Percentiles rank a stretch among this genome's conserved stretches.
Evolutionary conservation across 257 asterid species (phyloP).

Genomic region (Catharanthus roseus): DNA sequence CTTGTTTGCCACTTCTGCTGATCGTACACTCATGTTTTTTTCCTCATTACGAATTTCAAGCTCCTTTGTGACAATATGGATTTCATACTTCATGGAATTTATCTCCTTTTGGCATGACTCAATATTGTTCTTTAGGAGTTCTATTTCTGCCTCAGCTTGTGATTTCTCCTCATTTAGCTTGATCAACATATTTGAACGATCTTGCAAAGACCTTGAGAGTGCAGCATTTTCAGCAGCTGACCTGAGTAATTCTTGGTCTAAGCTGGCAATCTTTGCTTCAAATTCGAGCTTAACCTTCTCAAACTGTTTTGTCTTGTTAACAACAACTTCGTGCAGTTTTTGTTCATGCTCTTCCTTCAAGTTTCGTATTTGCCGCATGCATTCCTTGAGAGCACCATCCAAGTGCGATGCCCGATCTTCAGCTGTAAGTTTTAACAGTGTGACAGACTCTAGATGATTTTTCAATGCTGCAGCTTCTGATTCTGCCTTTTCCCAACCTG

Average conservation of each 20-base stretch:
- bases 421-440: slow-evolving; percentile 85
- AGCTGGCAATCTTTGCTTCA: slow-evolving; percentile 52
- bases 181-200: slow-evolving; percentile 79
- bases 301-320: slow-evolving; percentile 58
- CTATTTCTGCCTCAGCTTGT: slow-evolving; percentile 72
- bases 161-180: slow-evolving; percentile 79
- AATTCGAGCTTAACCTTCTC: slow-evolving; percentile 77
- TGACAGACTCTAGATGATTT: slow-evolving; percentile 86
- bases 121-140: slow-evolving; percentile 50
- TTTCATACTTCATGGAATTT: slow-evolving; percentile 75
- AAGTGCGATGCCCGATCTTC: slow-evolving; percentile 87
- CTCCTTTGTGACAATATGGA: slow-evolving; percentile 76
- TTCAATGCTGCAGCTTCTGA: slow-evolving; percentile 85
- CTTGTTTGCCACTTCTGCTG: slow-evolving; percentile 93
- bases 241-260: slow-evolving; percentile 71
- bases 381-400: slow-evolving; percentile 95
- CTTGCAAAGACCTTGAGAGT: slow-evolving; percentile 83
- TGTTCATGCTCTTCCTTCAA: slow-evolving; percentile 86
- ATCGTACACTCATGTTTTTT: slow-evolving; percentile 78
- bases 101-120: slow-evolving; percentile 73
- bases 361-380: slow-evolving; percentile 86
- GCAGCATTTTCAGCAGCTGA: slow-evolving; percentile 87
- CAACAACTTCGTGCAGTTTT: slow-evolving; percentile 60
- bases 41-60: slow-evolving; percentile 92
- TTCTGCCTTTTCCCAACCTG: slow-evolving; percentile 99